These are phyloP conservation scores for Trichophyton benhamiae DNA, from an alignment of 2,329 filamentous ascomycete genomes.

Conservation along the genomic window DNA sequence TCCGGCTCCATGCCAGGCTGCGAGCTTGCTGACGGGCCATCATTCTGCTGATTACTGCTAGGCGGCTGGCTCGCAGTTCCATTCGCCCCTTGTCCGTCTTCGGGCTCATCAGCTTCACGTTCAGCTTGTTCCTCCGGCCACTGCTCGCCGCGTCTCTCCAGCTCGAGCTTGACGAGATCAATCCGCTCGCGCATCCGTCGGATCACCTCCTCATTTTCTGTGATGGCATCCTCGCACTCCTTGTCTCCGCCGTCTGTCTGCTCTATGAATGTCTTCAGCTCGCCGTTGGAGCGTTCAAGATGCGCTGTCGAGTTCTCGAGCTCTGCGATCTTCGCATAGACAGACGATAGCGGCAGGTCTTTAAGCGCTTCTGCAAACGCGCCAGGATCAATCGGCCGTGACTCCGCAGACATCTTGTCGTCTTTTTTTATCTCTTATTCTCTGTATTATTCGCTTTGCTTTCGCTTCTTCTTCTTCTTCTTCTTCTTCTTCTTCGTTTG, in stretches of 20 bases:
- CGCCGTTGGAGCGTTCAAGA: slow-evolving; percentile 44
- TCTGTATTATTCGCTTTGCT: background rate
- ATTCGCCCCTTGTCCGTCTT: background rate
- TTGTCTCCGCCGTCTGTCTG: slow-evolving; percentile 34
- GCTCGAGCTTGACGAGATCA: slow-evolving; percentile 37
- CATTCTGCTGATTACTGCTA: background rate
- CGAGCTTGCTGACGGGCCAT: background rate
- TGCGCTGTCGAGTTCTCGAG: slow-evolving; percentile 49
- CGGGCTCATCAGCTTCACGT: background rate
- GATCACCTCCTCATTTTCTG: slow-evolving; percentile 48
- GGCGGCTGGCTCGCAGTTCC: background rate
- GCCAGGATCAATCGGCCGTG: slow-evolving; percentile 38
- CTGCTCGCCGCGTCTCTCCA: slow-evolving; percentile 43
- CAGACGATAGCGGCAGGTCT: slow-evolving; percentile 44
- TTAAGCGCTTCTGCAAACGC: slow-evolving; percentile 45
- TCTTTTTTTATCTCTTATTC: background rate
- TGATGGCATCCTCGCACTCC: slow-evolving; percentile 45
- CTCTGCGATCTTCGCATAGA: slow-evolving; percentile 51
- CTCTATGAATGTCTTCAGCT: slow-evolving; percentile 41
- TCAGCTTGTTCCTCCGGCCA: slow-evolving; percentile 28
- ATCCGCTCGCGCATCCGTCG: slow-evolving; percentile 45
- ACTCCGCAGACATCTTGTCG: slow-evolving; percentile 14
- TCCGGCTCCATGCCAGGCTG: background rate
- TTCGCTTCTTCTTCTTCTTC: background rate
- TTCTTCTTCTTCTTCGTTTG: background rate